A percentile compares a stretch with the other conserved stretches of the same genome.
Evolutionary conservation across 208 protist genomes (phyloP).

Genomic region (Acanthamoeba lenticulata): DNA sequence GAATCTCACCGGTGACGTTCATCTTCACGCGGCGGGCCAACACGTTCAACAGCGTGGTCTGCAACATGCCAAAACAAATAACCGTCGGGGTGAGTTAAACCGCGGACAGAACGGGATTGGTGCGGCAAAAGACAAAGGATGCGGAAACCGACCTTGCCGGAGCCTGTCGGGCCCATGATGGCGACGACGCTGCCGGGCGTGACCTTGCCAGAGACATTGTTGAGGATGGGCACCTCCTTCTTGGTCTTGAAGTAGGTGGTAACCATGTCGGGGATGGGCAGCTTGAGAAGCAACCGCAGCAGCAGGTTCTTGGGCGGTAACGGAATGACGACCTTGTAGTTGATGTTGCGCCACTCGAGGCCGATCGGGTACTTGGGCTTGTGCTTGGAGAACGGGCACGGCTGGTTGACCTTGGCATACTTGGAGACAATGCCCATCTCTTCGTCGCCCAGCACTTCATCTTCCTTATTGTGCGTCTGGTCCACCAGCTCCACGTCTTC

Average conservation of each 20-base stretch:
- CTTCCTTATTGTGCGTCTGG: neutral
- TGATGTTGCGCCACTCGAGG: slow-evolving; percentile 67
- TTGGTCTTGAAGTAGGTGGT: slow-evolving; percentile 54
- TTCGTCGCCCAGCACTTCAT: neutral
- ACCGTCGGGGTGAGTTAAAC: neutral
- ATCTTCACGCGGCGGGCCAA: slow-evolving; percentile 65
- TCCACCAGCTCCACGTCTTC: no score
- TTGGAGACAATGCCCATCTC: slow-evolving; percentile 48
- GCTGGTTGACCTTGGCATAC: slow-evolving; percentile 67
- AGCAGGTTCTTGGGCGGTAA: slow-evolving; percentile 43
- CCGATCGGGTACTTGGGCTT: slow-evolving; percentile 49
- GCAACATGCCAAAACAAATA: neutral
- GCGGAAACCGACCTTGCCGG: slow-evolving; percentile 29
- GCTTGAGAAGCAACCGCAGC: slow-evolving; percentile 47
- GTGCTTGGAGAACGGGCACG: slow-evolving; percentile 34
- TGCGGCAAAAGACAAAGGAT: neutral
- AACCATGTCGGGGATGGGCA: slow-evolving; percentile 35
- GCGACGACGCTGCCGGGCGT: slow-evolving; percentile 63
- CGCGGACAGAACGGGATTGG: neutral
- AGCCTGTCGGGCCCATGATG: slow-evolving; percentile 75
- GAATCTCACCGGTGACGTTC: slow-evolving; percentile 69
- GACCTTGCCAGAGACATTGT: slow-evolving; percentile 68
- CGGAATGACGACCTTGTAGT: slow-evolving; percentile 62
- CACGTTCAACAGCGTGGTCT: slow-evolving; percentile 76
- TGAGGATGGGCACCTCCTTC: slow-evolving; percentile 61